A percentile compares a stretch with the other conserved stretches of the same genome.
These are phyloP conservation scores for Penicillium sp. DNA, from an alignment of 2,329 filamentous ascomycete species.

Conservation along the genomic window DNA sequence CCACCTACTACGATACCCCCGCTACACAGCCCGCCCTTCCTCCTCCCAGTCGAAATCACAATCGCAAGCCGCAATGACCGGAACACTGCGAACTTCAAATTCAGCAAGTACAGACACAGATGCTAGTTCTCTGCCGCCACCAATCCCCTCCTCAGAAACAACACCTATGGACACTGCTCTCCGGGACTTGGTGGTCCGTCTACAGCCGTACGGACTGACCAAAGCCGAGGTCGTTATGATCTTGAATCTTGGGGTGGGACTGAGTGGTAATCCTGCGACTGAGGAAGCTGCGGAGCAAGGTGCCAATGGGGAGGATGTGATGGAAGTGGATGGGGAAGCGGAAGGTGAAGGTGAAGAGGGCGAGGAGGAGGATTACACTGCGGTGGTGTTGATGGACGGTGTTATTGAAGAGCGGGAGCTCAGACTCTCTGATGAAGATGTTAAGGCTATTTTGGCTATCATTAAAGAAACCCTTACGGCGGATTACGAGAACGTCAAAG, in stretches of 20 bases:
- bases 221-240: slow-evolving; percentile 49
- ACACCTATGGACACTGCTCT: slow-evolving; percentile 42
- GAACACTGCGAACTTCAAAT: slow-evolving; percentile 18
- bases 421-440: slow-evolving; percentile 39
- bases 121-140: slow-evolving; percentile 8
- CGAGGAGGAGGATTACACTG: slow-evolving; percentile 32
- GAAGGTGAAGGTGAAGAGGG: slow-evolving; percentile 21
- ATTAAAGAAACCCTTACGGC: slow-evolving; percentile 35
- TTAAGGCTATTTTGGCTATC: slow-evolving; percentile 35
- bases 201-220: slow-evolving; percentile 44
- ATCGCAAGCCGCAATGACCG: slow-evolving; percentile 22
- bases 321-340: slow-evolving; percentile 22
- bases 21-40: slow-evolving; percentile 26
- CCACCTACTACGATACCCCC: slow-evolving; percentile 40
- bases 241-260: slow-evolving; percentile 45
- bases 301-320: slow-evolving; percentile 20
- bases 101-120: slow-evolving; percentile 8
- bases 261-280: slow-evolving; percentile 12
- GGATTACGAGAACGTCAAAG: slow-evolving; percentile 14
- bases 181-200: slow-evolving; percentile 34
- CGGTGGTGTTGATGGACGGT: slow-evolving; percentile 39
- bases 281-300: slow-evolving; percentile 8
- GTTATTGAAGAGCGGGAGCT: slow-evolving; percentile 46
- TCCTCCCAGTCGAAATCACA: slow-evolving; percentile 20
- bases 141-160: slow-evolving; percentile 12